Evolutionary conservation across 768 basidiomycete species (phyloP).

Genomic region (Galerina sulciceps): DNA sequence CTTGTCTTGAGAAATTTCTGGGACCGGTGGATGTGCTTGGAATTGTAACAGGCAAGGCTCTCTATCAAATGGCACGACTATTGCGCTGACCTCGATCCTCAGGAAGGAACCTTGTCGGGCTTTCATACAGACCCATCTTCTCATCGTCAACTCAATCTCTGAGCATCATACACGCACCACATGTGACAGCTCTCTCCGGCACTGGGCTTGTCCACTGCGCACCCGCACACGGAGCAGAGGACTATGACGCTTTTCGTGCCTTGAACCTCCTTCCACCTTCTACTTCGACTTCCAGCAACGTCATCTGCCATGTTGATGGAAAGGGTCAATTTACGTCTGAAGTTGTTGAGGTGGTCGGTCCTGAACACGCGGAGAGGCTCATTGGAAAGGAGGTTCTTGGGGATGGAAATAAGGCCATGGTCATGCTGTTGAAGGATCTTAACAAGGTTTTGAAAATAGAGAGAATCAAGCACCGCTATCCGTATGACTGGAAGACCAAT

Average conservation of each 20-base stretch:
- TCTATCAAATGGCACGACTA: not conserved
- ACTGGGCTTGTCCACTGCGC: conserved; percentile 96
- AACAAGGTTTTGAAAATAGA: conserved; percentile 67
- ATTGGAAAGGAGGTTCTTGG: conserved; percentile 74
- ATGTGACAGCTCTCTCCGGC: conserved; percentile 88
- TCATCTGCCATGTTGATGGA: conserved; percentile 83
- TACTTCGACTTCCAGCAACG: conserved; percentile 33
- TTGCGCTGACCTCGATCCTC: not conserved
- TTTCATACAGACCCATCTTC: conserved; percentile 69
- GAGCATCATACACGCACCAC: conserved; percentile 66
- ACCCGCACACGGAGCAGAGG: conserved; percentile 92
- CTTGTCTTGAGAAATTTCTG: conserved; percentile 39
- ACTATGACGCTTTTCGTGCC: conserved; percentile 78
- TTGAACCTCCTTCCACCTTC: conserved; percentile 49
- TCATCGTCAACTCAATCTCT: conserved; percentile 33
- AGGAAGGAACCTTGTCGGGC: conserved; percentile 59
- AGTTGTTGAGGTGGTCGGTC: conserved; percentile 63
- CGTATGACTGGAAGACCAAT: conserved; percentile 97
- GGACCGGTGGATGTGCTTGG: conserved; percentile 40
- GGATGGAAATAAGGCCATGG: conserved; percentile 71
- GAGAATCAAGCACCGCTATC: conserved; percentile 84
- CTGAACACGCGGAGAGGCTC: conserved; percentile 46
- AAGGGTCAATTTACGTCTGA: conserved; percentile 71
- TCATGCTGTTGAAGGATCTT: conserved; percentile 61
- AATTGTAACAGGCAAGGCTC: conserved; percentile 39